Percentiles rank a stretch among this genome's conserved stretches.
These are phyloP conservation scores for Hygrophorus russula DNA, from an alignment of 768 basidiomycete genomes.

Conservation along the genomic window DNA sequence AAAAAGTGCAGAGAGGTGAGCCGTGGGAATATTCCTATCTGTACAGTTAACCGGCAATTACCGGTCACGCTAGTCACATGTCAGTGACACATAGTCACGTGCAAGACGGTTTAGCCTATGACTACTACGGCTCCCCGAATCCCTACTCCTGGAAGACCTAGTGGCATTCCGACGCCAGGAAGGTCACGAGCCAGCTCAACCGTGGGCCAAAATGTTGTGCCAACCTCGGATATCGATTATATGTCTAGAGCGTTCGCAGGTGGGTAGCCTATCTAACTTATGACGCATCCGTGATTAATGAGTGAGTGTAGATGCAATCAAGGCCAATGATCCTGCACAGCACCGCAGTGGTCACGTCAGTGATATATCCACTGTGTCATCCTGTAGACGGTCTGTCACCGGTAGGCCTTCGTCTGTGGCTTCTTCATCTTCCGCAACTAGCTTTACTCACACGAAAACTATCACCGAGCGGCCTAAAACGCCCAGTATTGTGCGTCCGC, in stretches of 20 bases:
- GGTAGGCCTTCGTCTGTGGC: conserved; percentile 46
- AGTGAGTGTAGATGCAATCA: conserved; percentile 46
- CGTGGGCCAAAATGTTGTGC: conserved; percentile 23
- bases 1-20: background rate
- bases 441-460: conserved; percentile 18
- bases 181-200: conserved; percentile 59
- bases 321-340: conserved; percentile 67
- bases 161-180: conserved; percentile 60
- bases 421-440: conserved; percentile 36
- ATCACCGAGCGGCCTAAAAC: conserved; percentile 38
- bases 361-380: conserved; percentile 26
- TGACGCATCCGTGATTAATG: no score
- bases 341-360: conserved; percentile 39
- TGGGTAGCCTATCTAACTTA: no score
- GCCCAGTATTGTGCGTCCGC: conserved; percentile 41
- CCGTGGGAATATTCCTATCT: background rate
- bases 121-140: conserved; percentile 18
- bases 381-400: conserved; percentile 38
- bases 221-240: conserved; percentile 37
- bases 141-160: conserved; percentile 26
- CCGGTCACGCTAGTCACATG: no score
- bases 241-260: conserved; percentile 57
- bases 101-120: no score
- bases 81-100: no score
- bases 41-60: background rate